These are phyloP conservation scores for Candida pseudoglaebosa DNA, from an alignment of 805 yeast genomes.

Conservation along the genomic window DNA sequence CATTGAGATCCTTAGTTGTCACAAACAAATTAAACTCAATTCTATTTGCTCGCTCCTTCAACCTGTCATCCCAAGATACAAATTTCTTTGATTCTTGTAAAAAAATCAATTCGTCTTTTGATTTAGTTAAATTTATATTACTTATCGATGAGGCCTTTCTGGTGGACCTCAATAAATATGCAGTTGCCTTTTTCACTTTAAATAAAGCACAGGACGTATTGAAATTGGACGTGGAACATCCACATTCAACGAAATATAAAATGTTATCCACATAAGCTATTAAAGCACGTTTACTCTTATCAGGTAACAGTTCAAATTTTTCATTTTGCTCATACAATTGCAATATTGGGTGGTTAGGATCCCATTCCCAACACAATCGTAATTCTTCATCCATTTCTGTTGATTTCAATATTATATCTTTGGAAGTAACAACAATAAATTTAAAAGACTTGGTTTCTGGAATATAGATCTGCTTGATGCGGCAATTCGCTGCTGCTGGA, in stretches of 20 bases:
- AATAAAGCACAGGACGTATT: conserved; percentile 49
- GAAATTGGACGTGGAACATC: conserved; percentile 42
- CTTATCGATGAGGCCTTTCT: conserved; percentile 45
- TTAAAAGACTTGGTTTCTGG: conserved; percentile 39
- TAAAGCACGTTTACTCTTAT: conserved; percentile 50
- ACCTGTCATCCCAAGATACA: conserved; percentile 35
- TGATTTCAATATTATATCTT: conserved; percentile 40
- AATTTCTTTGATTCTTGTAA: conserved; percentile 28
- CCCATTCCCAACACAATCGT: conserved; percentile 89
- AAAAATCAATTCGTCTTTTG: conserved; percentile 35
- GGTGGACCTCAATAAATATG: conserved; percentile 56
- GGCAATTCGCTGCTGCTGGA: conserved; percentile 60
- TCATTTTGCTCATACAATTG: conserved; percentile 32
- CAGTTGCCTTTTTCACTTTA: conserved; percentile 59
- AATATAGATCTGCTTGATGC: conserved; percentile 46
- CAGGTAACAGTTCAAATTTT: conserved; percentile 52
- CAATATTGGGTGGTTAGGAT: conserved; percentile 66
- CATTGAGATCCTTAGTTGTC: conserved; percentile 15
- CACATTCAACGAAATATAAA: conserved; percentile 62
- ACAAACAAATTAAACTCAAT: conserved; percentile 20
- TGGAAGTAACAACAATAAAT: conserved; percentile 55
- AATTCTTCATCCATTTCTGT: conserved; percentile 61
- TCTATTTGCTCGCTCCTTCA: conserved; percentile 25
- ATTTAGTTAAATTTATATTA: conserved; percentile 30
- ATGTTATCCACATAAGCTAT: conserved; percentile 62